Conservation (phyloP, 2,329 filamentous ascomycete genomes). For the Colletotrichum scovillei region DNA sequence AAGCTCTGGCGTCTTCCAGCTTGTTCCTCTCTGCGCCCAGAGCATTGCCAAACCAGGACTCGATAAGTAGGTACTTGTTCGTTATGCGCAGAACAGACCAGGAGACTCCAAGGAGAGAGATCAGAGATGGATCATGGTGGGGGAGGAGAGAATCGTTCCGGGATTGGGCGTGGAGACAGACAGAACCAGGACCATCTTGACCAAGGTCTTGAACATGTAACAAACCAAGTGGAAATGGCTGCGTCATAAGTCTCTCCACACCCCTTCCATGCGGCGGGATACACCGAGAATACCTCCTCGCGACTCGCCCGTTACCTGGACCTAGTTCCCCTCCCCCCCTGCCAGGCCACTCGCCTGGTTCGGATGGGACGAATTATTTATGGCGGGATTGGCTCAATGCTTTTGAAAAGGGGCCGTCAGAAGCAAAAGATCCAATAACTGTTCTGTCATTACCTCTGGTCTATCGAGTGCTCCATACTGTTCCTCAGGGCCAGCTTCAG, state of each 20-base stretch:
- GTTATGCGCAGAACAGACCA: not conserved
- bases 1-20: no score
- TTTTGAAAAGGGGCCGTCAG: not conserved
- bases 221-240: not conserved
- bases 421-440: not conserved
- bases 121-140: not conserved
- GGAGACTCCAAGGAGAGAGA: not conserved
- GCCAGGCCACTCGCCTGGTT: no score
- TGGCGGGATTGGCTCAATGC: conserved; percentile 6
- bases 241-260: conserved; percentile 23
- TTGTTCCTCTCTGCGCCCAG: no score
- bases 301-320: conserved; percentile 1
- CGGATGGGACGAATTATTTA: conserved; percentile 15
- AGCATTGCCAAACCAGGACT: no score
- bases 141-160: not conserved
- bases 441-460: not conserved
- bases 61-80: no score
- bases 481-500: not conserved
- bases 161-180: not conserved
- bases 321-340: not conserved
- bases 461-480: not conserved
- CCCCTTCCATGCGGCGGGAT: not conserved
- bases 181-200: not conserved
- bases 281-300: conserved; percentile 30
- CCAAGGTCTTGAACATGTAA: conserved; percentile 7